Evolutionary conservation across 768 basidiomycete genomes (phyloP), one percentile per base, ranked within the genome.

Genomic region (Mycena latifolia): DNA sequence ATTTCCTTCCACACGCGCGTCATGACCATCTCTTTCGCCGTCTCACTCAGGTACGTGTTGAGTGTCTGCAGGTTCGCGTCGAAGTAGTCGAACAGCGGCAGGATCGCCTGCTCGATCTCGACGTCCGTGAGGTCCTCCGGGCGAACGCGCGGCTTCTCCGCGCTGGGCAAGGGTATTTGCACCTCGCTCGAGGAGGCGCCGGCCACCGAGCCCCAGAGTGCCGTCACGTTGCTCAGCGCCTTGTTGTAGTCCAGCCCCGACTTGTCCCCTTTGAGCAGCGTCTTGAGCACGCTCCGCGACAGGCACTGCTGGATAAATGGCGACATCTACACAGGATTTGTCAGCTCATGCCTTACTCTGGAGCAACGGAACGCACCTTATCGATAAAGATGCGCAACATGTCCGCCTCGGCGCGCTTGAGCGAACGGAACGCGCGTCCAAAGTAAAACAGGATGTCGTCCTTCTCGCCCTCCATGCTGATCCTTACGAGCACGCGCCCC

Each of bases 391-490:
- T 93, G 14, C 96, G 86, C 57, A 96, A 87, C 97, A 99, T 98
- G 73, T 99, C 97, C 25, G 87, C 89, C 75, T 99, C 95, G 0
- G 95, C 94, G 33, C 96, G 84, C 79, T 98, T 98, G 70, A 99
- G 77, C 41, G 91, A 94, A 50, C 97, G 85, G 85, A 99, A 99
- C 4, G 92, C 97, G 33, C 96, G 86, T 28, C 98, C 98, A 73
- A 99, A 99, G 83, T 93, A 96, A 82, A 98, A 99, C 71, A 93
- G 93, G 10, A 95, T 94, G 75, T 99, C 98, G 72, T 98, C 96
- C 79, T 97, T 96, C 84, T 99, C 98, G 57, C 96, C 96, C 74
- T 99, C 98, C 96, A 99, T 98, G 74, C 95, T 96, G 63, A 99
- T 86, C 22, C 98, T 88, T 33, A 98, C 81, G 39, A 98, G 80